phyloP scores from a whole-genome alignment of 305 asterid genomes.

The Striga hermonthica region DNA sequence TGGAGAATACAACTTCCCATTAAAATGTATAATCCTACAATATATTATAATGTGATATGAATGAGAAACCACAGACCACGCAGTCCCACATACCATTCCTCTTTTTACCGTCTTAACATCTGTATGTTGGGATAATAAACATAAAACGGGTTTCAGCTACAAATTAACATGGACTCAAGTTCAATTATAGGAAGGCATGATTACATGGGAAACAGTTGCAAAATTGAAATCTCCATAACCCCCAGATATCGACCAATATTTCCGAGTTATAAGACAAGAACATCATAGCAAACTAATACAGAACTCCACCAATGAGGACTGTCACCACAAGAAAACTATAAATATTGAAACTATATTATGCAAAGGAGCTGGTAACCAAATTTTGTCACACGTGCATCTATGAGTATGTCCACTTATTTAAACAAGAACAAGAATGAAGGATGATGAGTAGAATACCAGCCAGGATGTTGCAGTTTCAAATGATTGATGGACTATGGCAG shows the following conservation, averaged over 20 bases:
- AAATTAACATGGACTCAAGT: too few relatives aligned
- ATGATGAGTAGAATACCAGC: constrained; percentile 67
- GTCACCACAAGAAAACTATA: constrained; percentile 23
- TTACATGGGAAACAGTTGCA: too few relatives aligned
- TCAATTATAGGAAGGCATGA: too few relatives aligned
- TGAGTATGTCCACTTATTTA: constrained; percentile 16
- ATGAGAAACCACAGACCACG: too few relatives aligned
- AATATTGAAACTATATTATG: constrained; percentile 4
- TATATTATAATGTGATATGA: too few relatives aligned
- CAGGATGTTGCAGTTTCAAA: constrained; percentile 81
- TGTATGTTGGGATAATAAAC: too few relatives aligned
- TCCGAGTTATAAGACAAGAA: constrained; percentile 4
- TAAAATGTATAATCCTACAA: too few relatives aligned
- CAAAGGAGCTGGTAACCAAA: constrained; percentile 14
- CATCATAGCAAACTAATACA: constrained; percentile 7
- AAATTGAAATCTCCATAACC: too few relatives aligned
- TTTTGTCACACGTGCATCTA: constrained; percentile 6
- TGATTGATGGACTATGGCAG: constrained; percentile 88
- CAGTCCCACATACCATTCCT: too few relatives aligned
- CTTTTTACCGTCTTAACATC: too few relatives aligned
- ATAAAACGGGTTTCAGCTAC: too few relatives aligned
- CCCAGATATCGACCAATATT: background rate
- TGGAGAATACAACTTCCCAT: too few relatives aligned
- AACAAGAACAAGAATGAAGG: constrained; percentile 19
- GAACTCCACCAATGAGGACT: constrained; percentile 3